A percentile compares a stretch with the other conserved stretches of the same genome.
Conservation (phyloP, 108 stramenopile genomes). For the Fragilaria radians region DNA sequence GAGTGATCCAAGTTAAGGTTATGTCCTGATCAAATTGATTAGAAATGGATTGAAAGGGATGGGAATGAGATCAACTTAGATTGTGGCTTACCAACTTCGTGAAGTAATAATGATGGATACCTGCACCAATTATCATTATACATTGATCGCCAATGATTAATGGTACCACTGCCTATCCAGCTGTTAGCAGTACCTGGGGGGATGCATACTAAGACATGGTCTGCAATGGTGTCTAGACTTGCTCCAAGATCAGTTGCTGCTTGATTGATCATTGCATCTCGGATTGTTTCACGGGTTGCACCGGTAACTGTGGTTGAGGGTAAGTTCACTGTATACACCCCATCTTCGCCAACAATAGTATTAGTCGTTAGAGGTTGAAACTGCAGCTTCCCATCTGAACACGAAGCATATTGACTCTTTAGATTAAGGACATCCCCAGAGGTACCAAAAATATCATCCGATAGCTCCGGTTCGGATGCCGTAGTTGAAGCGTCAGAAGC, state of each 20-base stretch:
- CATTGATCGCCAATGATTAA: slow-evolving; percentile 20
- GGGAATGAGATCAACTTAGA: background rate
- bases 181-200: slow-evolving; percentile 19
- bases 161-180: slow-evolving; percentile 10
- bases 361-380: slow-evolving; percentile 5
- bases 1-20: slow-evolving; percentile 50
- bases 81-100: slow-evolving; percentile 12
- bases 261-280: background rate
- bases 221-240: background rate
- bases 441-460: slow-evolving; percentile 1
- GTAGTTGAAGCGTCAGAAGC: slow-evolving; percentile 10
- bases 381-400: slow-evolving; percentile 26
- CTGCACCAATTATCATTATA: slow-evolving; percentile 48
- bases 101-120: slow-evolving; percentile 25
- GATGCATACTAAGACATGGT: slow-evolving; percentile 56
- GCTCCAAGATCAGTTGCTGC: background rate
- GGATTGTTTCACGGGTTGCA: background rate
- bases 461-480: no score
- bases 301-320: background rate
- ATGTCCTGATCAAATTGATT: slow-evolving; percentile 38
- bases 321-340: background rate
- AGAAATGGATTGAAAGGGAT: no score
- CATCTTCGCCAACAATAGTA: background rate
- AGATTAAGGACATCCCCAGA: slow-evolving; percentile 8
- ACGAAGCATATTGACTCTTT: slow-evolving; percentile 11